Evolutionary conservation across 2,329 filamentous ascomycete species (phyloP).

Genomic region (Diatrype stigma): DNA sequence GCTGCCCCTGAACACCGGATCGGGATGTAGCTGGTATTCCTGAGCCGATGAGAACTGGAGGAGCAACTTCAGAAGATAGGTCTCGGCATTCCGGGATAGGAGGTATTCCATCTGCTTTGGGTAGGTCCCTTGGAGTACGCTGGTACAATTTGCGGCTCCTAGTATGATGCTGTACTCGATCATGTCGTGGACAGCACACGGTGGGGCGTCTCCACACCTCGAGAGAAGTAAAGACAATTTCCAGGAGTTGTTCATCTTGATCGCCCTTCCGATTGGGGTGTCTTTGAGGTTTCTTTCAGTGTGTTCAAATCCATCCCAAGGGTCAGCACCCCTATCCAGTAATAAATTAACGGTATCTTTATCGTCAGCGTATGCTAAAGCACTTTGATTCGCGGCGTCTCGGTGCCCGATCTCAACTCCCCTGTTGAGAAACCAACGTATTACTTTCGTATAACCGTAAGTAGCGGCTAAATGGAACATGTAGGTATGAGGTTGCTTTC

Average conservation of each 20-base stretch:
- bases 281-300: background rate
- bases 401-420: background rate
- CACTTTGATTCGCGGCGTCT: background rate
- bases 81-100: background rate
- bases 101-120: background rate
- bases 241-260: background rate
- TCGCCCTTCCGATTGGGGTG: background rate
- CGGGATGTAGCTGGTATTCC: background rate
- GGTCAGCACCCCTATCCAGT: background rate
- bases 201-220: background rate
- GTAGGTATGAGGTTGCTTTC: background rate
- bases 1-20: background rate
- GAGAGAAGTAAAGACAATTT: background rate
- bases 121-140: background rate
- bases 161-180: background rate
- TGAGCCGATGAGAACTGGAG: background rate
- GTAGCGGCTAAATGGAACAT: background rate
- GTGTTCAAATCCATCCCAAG: background rate
- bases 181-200: background rate
- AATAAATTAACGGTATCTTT: background rate
- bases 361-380: background rate
- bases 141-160: background rate
- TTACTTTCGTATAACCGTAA: background rate
- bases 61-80: background rate
- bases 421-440: background rate